Evolutionary conservation across 2,329 filamentous ascomycete species (phyloP), one percentile per base, ranked within the genome.

Genomic region (Leptodontidium sp.): DNA sequence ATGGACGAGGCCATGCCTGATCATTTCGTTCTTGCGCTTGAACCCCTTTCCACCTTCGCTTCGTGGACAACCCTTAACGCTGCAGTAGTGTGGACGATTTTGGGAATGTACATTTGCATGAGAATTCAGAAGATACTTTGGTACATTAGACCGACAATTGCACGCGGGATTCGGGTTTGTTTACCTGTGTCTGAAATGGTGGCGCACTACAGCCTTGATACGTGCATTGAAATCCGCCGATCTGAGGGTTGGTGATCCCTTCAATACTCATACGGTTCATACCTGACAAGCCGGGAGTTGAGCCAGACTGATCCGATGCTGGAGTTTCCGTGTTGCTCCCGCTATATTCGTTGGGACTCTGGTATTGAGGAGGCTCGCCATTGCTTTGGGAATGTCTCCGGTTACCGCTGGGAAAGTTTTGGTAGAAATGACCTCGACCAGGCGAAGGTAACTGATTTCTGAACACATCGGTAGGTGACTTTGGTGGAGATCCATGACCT

Each of bases 1-100:
- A 77, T 99, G 96, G 4, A 98, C 96, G 2, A 98, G 86, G 0
- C 95, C 94, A 77, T 91, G 89, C 35, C 89, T 81, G 58, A 91
- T 91, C 89, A 91, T 91, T 77, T 91, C 90, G 73, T 91, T 91
- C 78, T 91, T 91, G 67, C 90, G 84, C 78, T 91, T 91, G 78
- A 92, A 92, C 0, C 90, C 90, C 72, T 88, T 90, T 4, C 89
- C 89, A 1, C 86, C 85, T 76, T 89, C 86, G 61, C 85, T 86
- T 62, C 89, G 84, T n/a, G 88, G 82, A 74, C 89, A 91, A 0
- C 85, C 87, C 61, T 83, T 82, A 0, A 91, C 87, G 0, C 86
- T 83, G 71, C 89, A 91, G 72, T 90, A 91, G 75, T 91, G 89
- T 8, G 89, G 89, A 38, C 89, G 83, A 26, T 83, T 85, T 2